Evolutionary conservation across 352 stramenopile genomes (phyloP).

Genomic region (Globisporangium barbulae): DNA sequence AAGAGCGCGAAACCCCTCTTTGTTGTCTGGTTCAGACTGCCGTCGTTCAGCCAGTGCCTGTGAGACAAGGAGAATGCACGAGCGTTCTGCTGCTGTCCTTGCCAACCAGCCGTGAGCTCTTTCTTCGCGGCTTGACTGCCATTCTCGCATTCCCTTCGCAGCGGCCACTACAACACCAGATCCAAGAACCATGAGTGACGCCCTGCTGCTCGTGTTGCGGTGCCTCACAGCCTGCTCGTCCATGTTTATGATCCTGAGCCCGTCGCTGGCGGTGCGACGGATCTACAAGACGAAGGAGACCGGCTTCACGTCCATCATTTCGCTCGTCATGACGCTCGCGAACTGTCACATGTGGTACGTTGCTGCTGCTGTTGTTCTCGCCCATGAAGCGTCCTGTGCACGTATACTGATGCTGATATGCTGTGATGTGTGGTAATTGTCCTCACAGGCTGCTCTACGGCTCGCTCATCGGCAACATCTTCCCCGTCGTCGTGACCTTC

Average conservation of each 20-base stretch:
- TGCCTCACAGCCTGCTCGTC: conserved; percentile 21
- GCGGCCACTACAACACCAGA: conserved; percentile 13
- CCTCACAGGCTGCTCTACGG: conserved; percentile 28
- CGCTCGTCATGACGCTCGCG: conserved; percentile 40
- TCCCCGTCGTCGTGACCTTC: conserved; percentile 45
- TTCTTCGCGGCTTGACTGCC: conserved; percentile 14
- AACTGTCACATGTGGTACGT: conserved; percentile 39
- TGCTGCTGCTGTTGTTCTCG: background rate
- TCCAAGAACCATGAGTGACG: conserved; percentile 6
- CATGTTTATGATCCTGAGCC: conserved; percentile 39
- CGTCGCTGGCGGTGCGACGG: conserved; percentile 31
- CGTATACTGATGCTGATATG: background rate
- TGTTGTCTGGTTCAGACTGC: no score
- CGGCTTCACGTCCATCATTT: conserved; percentile 45
- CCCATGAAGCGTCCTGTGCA: background rate
- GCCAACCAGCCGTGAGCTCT: background rate
- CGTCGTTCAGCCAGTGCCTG: background rate
- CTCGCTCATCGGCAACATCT: conserved; percentile 34
- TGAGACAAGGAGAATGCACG: background rate
- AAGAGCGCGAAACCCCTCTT: background rate
- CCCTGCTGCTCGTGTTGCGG: conserved; percentile 15
- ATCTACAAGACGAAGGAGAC: conserved; percentile 34
- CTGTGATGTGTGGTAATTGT: background rate
- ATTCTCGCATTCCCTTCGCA: conserved; percentile 17
- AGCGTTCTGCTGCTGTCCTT: no score